Percentiles rank a stretch among this genome's conserved stretches.
phyloP scores from a whole-genome alignment of 805 yeast species.

The Candida insectalens region DNA sequence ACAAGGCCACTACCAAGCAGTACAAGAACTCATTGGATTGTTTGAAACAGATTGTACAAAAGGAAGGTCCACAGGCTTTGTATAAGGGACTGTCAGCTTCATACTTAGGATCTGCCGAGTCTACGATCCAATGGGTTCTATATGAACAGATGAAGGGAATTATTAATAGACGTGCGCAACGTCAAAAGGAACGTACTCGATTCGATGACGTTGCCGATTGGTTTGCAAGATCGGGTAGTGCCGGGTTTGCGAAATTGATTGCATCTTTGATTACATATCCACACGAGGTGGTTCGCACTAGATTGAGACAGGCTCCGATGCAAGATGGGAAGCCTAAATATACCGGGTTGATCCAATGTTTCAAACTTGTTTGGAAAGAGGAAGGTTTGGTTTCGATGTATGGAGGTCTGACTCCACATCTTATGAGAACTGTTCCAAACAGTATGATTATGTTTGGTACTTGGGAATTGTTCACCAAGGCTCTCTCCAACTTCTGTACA shows the following conservation, averaged over 20 bases:
- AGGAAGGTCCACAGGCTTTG: slow-evolving; percentile 74
- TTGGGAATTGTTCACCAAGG: slow-evolving; percentile 76
- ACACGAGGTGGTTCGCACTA: slow-evolving; percentile 93
- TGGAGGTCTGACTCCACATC: slow-evolving; percentile 96
- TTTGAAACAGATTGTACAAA: slow-evolving; percentile 49
- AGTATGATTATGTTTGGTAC: slow-evolving; percentile 98
- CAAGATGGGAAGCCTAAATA: slow-evolving; percentile 68
- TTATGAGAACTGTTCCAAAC: slow-evolving; percentile 94
- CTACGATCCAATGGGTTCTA: slow-evolving; percentile 91
- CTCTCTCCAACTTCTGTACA: slow-evolving; percentile 28
- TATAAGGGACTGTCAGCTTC: slow-evolving; percentile 93
- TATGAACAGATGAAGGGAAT: slow-evolving; percentile 87
- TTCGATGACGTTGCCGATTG: slow-evolving; percentile 71
- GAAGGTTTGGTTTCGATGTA: slow-evolving; percentile 92
- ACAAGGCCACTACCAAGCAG: slow-evolving; percentile 50
- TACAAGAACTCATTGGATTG: slow-evolving; percentile 88
- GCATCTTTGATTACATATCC: slow-evolving; percentile 94
- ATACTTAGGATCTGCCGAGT: slow-evolving; percentile 86
- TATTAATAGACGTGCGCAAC: slow-evolving; percentile 42
- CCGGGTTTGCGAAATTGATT: slow-evolving; percentile 90
- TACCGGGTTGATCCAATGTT: slow-evolving; percentile 82
- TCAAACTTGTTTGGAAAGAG: slow-evolving; percentile 74
- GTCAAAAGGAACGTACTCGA: slow-evolving; percentile 31
- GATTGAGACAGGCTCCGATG: slow-evolving; percentile 88
- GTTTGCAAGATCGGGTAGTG: slow-evolving; percentile 95